phyloP scores from a whole-genome alignment of 139 green algal genomes.

The Mesotaenium endlicherianum region DNA sequence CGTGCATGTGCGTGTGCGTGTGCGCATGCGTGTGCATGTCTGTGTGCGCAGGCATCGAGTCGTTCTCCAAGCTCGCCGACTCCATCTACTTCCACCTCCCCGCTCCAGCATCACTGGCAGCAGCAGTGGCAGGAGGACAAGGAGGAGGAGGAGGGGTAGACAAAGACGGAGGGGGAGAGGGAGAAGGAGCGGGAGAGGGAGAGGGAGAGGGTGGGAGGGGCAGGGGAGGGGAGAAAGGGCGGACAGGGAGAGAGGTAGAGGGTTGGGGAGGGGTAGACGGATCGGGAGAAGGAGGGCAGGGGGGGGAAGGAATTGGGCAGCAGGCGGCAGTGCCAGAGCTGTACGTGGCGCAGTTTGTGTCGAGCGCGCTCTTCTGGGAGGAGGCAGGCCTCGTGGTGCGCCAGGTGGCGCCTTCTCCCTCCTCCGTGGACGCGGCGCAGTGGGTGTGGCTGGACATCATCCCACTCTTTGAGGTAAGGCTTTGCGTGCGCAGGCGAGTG shows the following conservation, averaged over 20 bases:
- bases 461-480: neutral
- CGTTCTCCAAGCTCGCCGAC: slow-evolving; percentile 45
- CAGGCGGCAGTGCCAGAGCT: neutral
- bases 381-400: slow-evolving; percentile 13
- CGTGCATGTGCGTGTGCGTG: too few species aligned
- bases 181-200: too few species aligned
- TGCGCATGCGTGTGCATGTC: too few species aligned
- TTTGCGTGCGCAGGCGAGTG: neutral
- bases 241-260: too few species aligned
- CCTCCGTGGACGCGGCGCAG: neutral
- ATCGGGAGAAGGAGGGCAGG: too few species aligned
- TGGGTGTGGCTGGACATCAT: neutral
- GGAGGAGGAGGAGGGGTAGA: too few species aligned
- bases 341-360: slow-evolving; percentile 45
- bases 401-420: slow-evolving; percentile 24
- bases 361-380: slow-evolving; percentile 27
- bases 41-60: slow-evolving; percentile 37
- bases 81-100: slow-evolving; percentile 52
- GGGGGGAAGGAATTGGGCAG: too few species aligned
- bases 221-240: too few species aligned
- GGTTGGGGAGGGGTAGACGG: too few species aligned
- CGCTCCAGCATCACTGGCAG: too few species aligned
- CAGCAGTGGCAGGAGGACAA: too few species aligned
- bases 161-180: neutral
- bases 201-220: too few species aligned